phyloP scores from a whole-genome alignment of 371 early-diverging fungal species.

The Furculomyces boomerangus region DNA sequence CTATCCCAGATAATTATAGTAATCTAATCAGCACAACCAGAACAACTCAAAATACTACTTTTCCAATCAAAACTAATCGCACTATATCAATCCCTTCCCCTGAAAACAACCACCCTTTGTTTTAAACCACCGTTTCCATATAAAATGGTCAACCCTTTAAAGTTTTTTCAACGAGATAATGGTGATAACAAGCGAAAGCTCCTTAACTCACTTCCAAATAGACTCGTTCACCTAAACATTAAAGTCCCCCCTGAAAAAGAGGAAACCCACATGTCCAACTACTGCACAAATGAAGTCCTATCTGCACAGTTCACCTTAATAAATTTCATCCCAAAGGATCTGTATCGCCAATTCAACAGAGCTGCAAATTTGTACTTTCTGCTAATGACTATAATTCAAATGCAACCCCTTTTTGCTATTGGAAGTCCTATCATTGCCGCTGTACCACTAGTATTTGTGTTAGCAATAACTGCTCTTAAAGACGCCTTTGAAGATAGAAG shows the following conservation, averaged over 20 bases:
- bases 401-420: conserved; percentile 57
- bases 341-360: conserved; percentile 90
- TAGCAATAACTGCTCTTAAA: conserved; percentile 79
- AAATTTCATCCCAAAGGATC: conserved; percentile 87
- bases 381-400: conserved; percentile 77
- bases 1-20: neutral
- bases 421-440: conserved; percentile 56
- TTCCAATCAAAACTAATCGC: too few relatives aligned
- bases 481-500: conserved; percentile 94
- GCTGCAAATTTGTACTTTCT: conserved; percentile 96
- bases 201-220: neutral
- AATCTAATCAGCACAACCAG: neutral
- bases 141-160: neutral
- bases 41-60: too few relatives aligned
- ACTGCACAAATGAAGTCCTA: conserved; percentile 45
- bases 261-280: conserved; percentile 27
- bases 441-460: conserved; percentile 74
- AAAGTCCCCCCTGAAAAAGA: conserved; percentile 34
- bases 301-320: conserved; percentile 86
- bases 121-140: too few relatives aligned
- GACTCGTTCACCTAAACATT: neutral
- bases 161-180: neutral
- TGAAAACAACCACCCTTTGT: too few relatives aligned
- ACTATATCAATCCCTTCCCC: too few relatives aligned
- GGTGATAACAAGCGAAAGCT: neutral